A percentile compares a stretch with the other conserved stretches of the same genome.
phyloP scores from a whole-genome alignment of 176 grass and related monocot species.

The Aegilops speltoides region DNA sequence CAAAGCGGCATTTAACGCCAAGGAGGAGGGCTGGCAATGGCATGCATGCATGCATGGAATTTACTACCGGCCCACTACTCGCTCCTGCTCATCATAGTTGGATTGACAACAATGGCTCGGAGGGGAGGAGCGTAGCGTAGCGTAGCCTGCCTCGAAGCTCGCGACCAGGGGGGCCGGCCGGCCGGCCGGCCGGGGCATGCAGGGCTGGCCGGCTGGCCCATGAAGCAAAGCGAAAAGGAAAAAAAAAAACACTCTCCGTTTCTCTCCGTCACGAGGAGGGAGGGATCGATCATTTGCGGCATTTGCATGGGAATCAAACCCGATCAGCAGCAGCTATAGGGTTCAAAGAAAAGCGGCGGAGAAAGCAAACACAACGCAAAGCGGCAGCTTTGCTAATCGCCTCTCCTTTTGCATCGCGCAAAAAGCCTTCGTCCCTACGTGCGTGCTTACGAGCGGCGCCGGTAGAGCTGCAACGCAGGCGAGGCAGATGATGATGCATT shows the following conservation, averaged over 20 bases:
- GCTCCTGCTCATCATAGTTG: not conserved
- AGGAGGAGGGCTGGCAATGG: not conserved
- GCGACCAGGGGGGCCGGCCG: not conserved
- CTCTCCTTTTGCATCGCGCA: not conserved
- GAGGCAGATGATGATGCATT: not conserved
- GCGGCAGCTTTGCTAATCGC: not conserved
- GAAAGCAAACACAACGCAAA: not conserved
- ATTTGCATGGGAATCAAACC: conserved; percentile 69
- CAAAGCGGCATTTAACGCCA: conserved; percentile 26
- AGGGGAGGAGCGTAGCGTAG: not conserved
- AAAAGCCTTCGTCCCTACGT: not conserved
- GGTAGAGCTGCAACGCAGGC: not conserved
- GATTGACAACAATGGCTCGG: conserved; percentile 50
- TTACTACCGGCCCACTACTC: not conserved
- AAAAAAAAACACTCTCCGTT: not conserved
- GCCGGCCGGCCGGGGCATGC: conserved; percentile 1
- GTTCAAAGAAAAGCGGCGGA: not conserved
- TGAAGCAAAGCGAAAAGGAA: not conserved
- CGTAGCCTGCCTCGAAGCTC: conserved; percentile 59
- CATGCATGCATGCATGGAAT: conserved; percentile 1
- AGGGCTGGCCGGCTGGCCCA: conserved; percentile 23
- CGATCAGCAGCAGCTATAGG: not conserved
- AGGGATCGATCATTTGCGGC: conserved; percentile 33
- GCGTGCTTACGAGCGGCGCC: not conserved
- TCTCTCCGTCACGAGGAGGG: conserved; percentile 4